Evolutionary conservation across 1,139 yeast species (phyloP), one percentile per base, ranked within the genome.

Genomic region (Candida glucosophila): DNA sequence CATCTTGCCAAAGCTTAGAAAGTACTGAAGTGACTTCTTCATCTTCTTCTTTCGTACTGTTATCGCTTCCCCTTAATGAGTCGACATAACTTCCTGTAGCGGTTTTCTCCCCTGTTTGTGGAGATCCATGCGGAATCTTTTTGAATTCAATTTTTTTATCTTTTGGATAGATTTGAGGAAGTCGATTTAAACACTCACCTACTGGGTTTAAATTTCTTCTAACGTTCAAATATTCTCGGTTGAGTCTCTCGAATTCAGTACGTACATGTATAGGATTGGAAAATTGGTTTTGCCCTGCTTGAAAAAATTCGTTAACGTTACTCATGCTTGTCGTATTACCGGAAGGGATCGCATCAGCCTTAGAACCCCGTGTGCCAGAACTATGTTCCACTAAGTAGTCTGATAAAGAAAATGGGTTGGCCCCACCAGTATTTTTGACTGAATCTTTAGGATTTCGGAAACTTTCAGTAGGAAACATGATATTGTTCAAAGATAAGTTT

Each of bases 211-310:
- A 55, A 45, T 77, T 72, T 34, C 92, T 61, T 38, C 86, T 56
- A 0, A 79, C 78, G 37, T 74, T 79, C 28, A 76, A 56, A 39
- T 76, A 80, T 41, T 82, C 94, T 34, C 86, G 59, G 13, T 85
- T 73, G 23, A 80, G 65, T 33, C 85, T 60, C 44, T 82, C 94
- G 45, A 73, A 79, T 41, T 80, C 93, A 8, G 83, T 70, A 35
- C 86, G 63, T 11, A 75, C 68, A 34, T 75, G 86, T 25, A 73
- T 68, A 17, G 74, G 73, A 43, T 65, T 51, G 41, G 52, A 62
- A 19, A 51, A 54, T 8, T 53, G 48, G 25, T 43, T 54, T 26
- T 58, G 66, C 5, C 55, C 48, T 49, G 54, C 43, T 29, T 44
- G 29, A 10, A 57, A 34, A 12, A 57, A 35, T 11, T 66, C 65